These are phyloP conservation scores for Anisodus tanguticus DNA, from an alignment of 257 asterid species.

Conservation along the genomic window DNA sequence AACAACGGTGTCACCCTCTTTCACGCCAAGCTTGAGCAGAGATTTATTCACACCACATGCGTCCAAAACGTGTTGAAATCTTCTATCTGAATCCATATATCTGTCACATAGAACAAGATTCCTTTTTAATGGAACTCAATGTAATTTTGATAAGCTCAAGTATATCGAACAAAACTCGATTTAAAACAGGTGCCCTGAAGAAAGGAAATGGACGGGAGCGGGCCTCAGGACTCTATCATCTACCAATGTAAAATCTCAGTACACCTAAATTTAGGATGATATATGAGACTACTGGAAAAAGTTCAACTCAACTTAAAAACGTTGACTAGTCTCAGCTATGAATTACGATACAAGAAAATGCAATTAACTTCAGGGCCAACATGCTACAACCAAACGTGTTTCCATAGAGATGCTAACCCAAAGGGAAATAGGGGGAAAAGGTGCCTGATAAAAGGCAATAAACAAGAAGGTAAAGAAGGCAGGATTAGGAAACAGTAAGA, in stretches of 20 bases:
- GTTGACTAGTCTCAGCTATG: slow-evolving; percentile 14
- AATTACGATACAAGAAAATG: not conserved
- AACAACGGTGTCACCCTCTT: slow-evolving; percentile 91
- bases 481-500: not conserved
- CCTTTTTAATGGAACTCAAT: slow-evolving; percentile 11
- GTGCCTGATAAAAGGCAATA: not conserved
- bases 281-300: slow-evolving; percentile 5
- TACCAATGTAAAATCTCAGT: not conserved
- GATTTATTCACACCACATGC: slow-evolving; percentile 92
- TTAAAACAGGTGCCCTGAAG: slow-evolving; percentile 7
- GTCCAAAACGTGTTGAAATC: slow-evolving; percentile 92
- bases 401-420: not conserved
- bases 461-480: not conserved
- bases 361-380: not conserved
- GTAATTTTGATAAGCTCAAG: not conserved
- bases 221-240: not conserved
- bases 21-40: slow-evolving; percentile 80
- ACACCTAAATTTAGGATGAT: slow-evolving; percentile 13
- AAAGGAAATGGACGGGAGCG: not conserved
- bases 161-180: not conserved
- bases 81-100: slow-evolving; percentile 77
- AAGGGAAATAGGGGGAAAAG: not conserved
- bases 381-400: not conserved
- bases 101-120: slow-evolving; percentile 49
- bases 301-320: slow-evolving; percentile 1